Percentiles rank a stretch among this genome's conserved stretches.
phyloP scores from a whole-genome alignment of 2,329 filamentous ascomycete genomes.

The Tetracladium maxilliforme region DNA sequence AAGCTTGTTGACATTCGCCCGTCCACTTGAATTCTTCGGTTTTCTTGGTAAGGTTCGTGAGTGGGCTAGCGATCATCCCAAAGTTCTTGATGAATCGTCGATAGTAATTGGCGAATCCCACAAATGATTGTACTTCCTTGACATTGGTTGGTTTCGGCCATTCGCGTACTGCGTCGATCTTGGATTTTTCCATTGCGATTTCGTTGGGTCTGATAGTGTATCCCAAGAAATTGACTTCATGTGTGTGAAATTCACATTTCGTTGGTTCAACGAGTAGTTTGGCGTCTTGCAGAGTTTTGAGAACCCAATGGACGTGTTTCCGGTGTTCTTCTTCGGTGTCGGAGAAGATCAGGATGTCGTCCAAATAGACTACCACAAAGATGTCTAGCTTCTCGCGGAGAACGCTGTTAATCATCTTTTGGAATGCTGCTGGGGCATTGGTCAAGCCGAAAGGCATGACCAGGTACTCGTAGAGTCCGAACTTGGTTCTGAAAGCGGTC shows the following conservation, averaged over 20 bases:
- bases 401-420: slow-evolving; percentile 12
- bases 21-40: background rate
- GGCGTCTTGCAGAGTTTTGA: slow-evolving; percentile 2
- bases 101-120: slow-evolving; percentile 18
- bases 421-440: slow-evolving; percentile 10
- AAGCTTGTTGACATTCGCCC: no score
- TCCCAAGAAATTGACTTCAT: slow-evolving; percentile 6
- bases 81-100: slow-evolving; percentile 13
- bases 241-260: slow-evolving; percentile 7
- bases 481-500: slow-evolving; percentile 16
- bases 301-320: slow-evolving; percentile 3
- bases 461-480: slow-evolving; percentile 16
- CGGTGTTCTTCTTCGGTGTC: slow-evolving; percentile 5
- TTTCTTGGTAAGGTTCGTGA: slow-evolving; percentile 10
- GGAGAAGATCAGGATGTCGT: slow-evolving; percentile 16
- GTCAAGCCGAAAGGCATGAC: slow-evolving; percentile 13
- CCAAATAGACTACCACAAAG: slow-evolving; percentile 9
- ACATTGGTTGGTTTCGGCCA: slow-evolving; percentile 6
- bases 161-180: slow-evolving; percentile 6
- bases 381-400: slow-evolving; percentile 4
- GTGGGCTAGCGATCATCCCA: slow-evolving; percentile 6
- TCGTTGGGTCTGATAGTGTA: slow-evolving; percentile 5
- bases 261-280: slow-evolving; percentile 2
- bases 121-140: slow-evolving; percentile 11
- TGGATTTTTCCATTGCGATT: slow-evolving; percentile 6